Base-by-base conservation (phyloP, 805 yeast genomes). In the Pichia nanzhaoensis region DNA sequence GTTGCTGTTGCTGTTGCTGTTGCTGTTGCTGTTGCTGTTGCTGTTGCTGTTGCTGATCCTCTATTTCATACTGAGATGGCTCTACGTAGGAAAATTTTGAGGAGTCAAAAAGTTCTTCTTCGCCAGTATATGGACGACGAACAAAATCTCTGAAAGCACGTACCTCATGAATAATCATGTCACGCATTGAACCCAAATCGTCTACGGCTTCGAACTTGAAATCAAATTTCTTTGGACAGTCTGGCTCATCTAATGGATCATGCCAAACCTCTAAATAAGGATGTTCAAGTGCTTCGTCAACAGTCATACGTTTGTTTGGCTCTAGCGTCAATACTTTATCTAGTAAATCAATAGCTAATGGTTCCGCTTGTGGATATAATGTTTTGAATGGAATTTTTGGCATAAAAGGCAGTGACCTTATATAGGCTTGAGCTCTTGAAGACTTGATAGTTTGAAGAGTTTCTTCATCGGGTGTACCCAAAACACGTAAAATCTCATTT, bases 261-360 rank as follows among this genome's bases (percentile, higher is more conserved):
- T 88, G 97, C 90, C 96, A 93, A 28, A 85, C 76, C 39, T 80
- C 73, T 45, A 93, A 66, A 61, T 91, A 93, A 8, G 96, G 96
- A 65, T 93, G 99, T 49, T 71, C 74, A 41, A 93, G 69, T 0
- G 98, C 97, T 54, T 88, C 84, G 47, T 84, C 88, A 3, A 90
- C 98, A 0, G 89, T 80, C 45, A 90, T 83, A 63, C 99, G 75
- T 55, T 78, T 75, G 37, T 70, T 73, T 3, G 98, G 98, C 60
- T 91, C 95, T 52, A 93, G 74, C n/a, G 90, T 79, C 32, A 93
- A 71, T 84, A 93, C 77, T 53, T 71, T 76, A 45, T 80, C 82
- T 45, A 89, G 69, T 51, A 89, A 63, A 59, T 91, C 97, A 34
- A 93, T 68, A 0, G 96, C 96, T 53, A 77, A 73, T 5, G 95